Conservation (phyloP, 768 basidiomycete species). For the Mycena vitilis region DNA sequence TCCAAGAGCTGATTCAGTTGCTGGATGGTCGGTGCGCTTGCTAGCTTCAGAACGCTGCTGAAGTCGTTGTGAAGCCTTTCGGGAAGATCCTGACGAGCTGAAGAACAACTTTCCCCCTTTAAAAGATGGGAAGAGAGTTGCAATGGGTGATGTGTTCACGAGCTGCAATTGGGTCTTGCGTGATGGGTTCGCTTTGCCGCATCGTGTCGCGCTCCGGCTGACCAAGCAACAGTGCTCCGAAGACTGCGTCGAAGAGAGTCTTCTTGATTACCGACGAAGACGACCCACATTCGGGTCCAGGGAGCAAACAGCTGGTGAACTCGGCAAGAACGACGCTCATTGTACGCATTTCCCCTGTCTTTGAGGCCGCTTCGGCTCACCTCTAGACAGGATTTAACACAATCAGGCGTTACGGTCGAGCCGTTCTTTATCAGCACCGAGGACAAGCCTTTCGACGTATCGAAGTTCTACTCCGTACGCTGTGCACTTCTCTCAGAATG, state of each 20-base stretch:
- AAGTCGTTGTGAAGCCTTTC: conserved; percentile 62
- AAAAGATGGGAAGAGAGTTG: conserved; percentile 62
- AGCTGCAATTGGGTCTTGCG: conserved; percentile 92
- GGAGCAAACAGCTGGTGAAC: conserved; percentile 69
- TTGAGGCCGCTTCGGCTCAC: conserved; percentile 16
- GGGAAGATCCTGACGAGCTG: conserved; percentile 70
- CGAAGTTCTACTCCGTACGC: conserved; percentile 84
- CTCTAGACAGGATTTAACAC: conserved; percentile 76
- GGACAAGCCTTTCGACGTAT: conserved; percentile 74
- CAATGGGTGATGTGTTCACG: conserved; percentile 91
- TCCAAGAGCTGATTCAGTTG: conserved; percentile 81
- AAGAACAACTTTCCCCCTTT: conserved; percentile 73
- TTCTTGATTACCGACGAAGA: conserved; percentile 95
- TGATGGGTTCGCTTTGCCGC: conserved; percentile 70
- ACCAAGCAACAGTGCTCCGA: conserved; percentile 69
- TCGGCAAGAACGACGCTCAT: conserved; percentile 80
- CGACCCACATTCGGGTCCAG: conserved; percentile 70
- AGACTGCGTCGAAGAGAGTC: conserved; percentile 91
- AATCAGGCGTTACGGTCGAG: conserved; percentile 82
- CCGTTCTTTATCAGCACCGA: conserved; percentile 89
- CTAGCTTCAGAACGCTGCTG: conserved; percentile 3
- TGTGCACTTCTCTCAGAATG: not conserved
- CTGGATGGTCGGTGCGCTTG: conserved; percentile 70
- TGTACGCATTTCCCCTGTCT: conserved; percentile 51
- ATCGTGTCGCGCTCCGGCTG: not conserved